Base-by-base conservation (phyloP, 73 alveolate genomes). In the Diophrys sp. region DNA sequence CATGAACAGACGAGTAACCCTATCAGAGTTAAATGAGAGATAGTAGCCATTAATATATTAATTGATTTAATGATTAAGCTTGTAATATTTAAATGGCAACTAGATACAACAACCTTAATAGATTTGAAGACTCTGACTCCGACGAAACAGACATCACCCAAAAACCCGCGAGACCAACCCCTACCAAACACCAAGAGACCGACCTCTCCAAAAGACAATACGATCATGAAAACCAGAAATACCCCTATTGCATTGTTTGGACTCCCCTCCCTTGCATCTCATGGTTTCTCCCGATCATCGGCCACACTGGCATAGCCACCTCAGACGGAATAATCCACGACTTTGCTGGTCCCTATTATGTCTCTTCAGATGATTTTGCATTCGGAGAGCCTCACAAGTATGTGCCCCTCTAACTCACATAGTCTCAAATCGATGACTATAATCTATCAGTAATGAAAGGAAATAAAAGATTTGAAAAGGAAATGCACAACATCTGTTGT, bases 161-260 rank as follows among this genome's bases (percentile, higher is more conserved):
- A n/a, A n/a, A n/a, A n/a, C n/a, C n/a, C n/a, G n/a, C n/a, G n/a
- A n/a, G n/a, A n/a, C n/a, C n/a, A n/a, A n/a, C n/a, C n/a, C n/a
- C n/a, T n/a, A n/a, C n/a, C n/a, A n/a, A n/a, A n/a, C n/a, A n/a
- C n/a, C n/a, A n/a, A n/a, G n/a, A n/a, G n/a, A n/a, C n/a, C n/a
- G n/a, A n/a, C n/a, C n/a, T n/a, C n/a, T n/a, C n/a, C n/a, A n/a
- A n/a, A n/a, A n/a, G n/a, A 14, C 66, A 62, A 70, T 68, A 79
- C 27, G 87, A 85, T 73, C 56, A 76, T 0, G 76, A 82, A 31
- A 74, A 34, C 11, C 77, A 82, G 27, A 75, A 97, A 78, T 96
- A 69, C 70, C 99, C 99, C 0, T 93, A 76, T 75, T 93, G 98
- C 71, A 93, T 96, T 23, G 98, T 95, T 5, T 96, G 99, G 98